Conservation (phyloP, 805 yeast species). For the Barnettozyma wickerhamii region DNA sequence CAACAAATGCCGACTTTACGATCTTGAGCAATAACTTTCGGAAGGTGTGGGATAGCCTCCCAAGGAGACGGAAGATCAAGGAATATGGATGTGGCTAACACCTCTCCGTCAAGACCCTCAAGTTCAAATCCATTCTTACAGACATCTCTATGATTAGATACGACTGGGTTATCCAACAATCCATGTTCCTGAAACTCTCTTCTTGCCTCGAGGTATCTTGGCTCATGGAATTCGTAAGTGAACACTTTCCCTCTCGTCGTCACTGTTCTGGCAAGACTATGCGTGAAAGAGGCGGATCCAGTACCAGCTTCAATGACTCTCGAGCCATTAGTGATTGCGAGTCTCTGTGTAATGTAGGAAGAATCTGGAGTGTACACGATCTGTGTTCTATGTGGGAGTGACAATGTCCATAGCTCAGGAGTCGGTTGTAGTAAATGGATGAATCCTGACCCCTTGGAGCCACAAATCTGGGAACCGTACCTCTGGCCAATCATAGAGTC, state of each 20-base stretch:
- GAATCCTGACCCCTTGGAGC: constrained; percentile 74
- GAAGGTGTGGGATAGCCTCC: constrained; percentile 82
- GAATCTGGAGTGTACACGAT: constrained; percentile 96
- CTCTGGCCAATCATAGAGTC: constrained; percentile 71
- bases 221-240: constrained; percentile 89
- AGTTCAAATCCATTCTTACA: constrained; percentile 80
- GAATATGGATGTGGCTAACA: constrained; percentile 74
- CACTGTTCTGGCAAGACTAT: constrained; percentile 81
- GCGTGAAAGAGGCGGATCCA: constrained; percentile 95
- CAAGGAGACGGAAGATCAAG: constrained; percentile 96
- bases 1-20: constrained; percentile 77
- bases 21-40: constrained; percentile 47
- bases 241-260: constrained; percentile 52
- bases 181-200: constrained; percentile 74
- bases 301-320: constrained; percentile 96
- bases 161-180: constrained; percentile 43
- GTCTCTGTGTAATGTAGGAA: constrained; percentile 79
- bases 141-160: constrained; percentile 86
- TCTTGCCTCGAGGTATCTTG: constrained; percentile 74
- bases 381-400: constrained; percentile 95
- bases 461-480: constrained; percentile 83
- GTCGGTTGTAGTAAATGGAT: constrained; percentile 87
- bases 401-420: constrained; percentile 94
- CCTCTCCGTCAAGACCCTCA: constrained; percentile 28
- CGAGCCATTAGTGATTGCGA: constrained; percentile 68